A percentile compares a stretch with the other conserved stretches of the same genome.
Evolutionary conservation across 192 early-diverging fungal species (phyloP).

Genomic region (Gaertneriomyces sp.): DNA sequence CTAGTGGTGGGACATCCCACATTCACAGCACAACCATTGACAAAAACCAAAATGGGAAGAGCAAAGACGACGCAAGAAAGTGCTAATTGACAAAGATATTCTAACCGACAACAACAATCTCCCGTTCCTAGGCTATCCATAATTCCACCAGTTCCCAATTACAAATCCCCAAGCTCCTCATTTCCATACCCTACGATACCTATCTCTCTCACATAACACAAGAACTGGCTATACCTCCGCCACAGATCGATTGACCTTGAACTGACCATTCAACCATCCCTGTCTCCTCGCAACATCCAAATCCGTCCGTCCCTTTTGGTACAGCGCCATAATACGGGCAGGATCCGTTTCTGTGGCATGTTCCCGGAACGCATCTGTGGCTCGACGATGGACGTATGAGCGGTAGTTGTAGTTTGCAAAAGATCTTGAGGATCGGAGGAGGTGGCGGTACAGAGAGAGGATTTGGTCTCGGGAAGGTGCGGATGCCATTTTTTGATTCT

Average conservation of each 20-base stretch:
- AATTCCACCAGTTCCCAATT: too few species aligned
- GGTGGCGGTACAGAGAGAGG: conserved; percentile 70
- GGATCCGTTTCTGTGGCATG: conserved; percentile 54
- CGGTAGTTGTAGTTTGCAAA: conserved; percentile 88
- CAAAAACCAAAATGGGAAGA: too few species aligned
- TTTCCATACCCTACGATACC: too few species aligned
- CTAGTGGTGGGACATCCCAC: too few species aligned
- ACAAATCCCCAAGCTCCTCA: too few species aligned
- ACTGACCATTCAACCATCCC: conserved; percentile 71
- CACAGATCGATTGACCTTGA: conserved; percentile 64
- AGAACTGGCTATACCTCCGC: conserved; percentile 45
- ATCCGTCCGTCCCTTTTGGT: conserved; percentile 61
- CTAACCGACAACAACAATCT: too few species aligned
- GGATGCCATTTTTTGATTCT: not conserved
- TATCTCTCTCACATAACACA: too few species aligned
- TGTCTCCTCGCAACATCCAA: conserved; percentile 75
- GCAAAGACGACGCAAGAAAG: too few species aligned
- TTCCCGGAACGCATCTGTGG: conserved; percentile 75
- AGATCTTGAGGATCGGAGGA: conserved; percentile 67
- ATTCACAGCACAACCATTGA: too few species aligned
- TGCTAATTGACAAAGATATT: too few species aligned
- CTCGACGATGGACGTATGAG: conserved; percentile 76
- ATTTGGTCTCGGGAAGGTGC: conserved; percentile 51
- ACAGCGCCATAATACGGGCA: conserved; percentile 46
- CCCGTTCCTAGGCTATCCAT: too few species aligned